Conservation (phyloP, 2,329 filamentous ascomycete genomes). For the Aspergillus intermedius region DNA sequence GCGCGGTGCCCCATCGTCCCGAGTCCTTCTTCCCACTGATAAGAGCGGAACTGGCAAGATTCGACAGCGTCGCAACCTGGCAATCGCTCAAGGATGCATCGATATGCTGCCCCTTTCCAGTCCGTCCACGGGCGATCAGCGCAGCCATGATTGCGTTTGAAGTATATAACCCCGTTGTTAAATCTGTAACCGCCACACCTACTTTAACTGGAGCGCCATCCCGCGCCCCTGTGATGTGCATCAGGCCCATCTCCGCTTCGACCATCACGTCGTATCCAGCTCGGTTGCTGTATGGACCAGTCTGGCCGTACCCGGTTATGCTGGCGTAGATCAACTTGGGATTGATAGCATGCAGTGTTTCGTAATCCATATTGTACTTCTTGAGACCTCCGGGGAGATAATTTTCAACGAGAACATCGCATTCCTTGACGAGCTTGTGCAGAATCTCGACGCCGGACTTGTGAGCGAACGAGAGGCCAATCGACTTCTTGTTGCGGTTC, state of each 20-base stretch:
- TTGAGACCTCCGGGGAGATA: slow-evolving; percentile 84
- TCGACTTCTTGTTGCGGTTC: slow-evolving; percentile 94
- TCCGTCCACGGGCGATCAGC: slow-evolving; percentile 66
- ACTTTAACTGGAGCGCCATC: slow-evolving; percentile 94
- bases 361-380: slow-evolving; percentile 88
- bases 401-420: slow-evolving; percentile 93
- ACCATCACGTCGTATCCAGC: slow-evolving; percentile 99
- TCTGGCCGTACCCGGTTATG: slow-evolving; percentile 95
- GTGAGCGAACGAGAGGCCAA: slow-evolving; percentile 86
- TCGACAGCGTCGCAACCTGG: slow-evolving; percentile 89
- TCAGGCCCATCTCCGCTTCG: slow-evolving; percentile 93
- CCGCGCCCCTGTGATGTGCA: slow-evolving; percentile 92
- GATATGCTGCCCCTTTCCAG: slow-evolving; percentile 81
- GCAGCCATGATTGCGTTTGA: slow-evolving; percentile 95
- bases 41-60: slow-evolving; percentile 86
- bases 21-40: slow-evolving; percentile 82
- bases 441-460: slow-evolving; percentile 76
- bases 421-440: slow-evolving; percentile 74
- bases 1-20: slow-evolving; percentile 91
- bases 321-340: slow-evolving; percentile 86
- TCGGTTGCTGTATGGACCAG: slow-evolving; percentile 76
- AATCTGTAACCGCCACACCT: slow-evolving; percentile 90
- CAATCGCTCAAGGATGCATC: slow-evolving; percentile 89
- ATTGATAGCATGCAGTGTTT: slow-evolving; percentile 72
- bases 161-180: slow-evolving; percentile 92